Conservation (phyloP, 108 stramenopile genomes). For the Hondaea fermentalgiana region DNA sequence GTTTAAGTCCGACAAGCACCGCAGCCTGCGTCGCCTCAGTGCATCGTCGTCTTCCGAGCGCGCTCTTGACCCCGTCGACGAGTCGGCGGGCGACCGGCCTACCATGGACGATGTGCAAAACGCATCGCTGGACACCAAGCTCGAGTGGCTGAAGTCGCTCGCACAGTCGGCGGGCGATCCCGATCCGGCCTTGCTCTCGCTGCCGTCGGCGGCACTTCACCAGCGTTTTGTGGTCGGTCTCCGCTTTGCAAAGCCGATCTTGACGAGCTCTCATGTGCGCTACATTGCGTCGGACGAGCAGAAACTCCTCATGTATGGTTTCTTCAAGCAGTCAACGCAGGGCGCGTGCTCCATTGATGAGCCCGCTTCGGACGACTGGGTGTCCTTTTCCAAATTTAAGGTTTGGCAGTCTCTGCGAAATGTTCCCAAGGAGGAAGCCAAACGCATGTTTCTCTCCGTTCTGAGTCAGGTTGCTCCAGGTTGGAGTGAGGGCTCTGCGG, state of each 20-base stretch:
- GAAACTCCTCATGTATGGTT: slow-evolving; percentile 4
- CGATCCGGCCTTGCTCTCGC: neutral
- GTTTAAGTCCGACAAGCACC: neutral
- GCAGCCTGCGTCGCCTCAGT: neutral
- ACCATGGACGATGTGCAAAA: neutral
- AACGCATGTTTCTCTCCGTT: neutral
- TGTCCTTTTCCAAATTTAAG: neutral
- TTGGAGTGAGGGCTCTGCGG: neutral
- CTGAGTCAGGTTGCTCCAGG: neutral
- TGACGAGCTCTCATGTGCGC: neutral
- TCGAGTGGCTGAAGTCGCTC: neutral
- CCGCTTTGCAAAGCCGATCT: neutral
- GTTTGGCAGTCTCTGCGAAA: neutral
- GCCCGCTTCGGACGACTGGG: neutral
- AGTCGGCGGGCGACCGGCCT: neutral
- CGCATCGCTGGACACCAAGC: neutral
- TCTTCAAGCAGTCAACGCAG: slow-evolving; percentile 5
- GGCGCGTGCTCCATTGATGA: neutral
- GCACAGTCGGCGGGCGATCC: neutral
- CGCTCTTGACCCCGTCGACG: neutral
- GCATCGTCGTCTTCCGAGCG: neutral
- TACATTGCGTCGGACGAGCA: neutral
- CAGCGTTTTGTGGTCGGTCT: neutral
- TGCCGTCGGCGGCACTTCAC: neutral
- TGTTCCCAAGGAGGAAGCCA: neutral